Evolutionary conservation across 495 filamentous ascomycete species (phyloP), one percentile per base, ranked within the genome.

Genomic region (Trichoderma virens): DNA sequence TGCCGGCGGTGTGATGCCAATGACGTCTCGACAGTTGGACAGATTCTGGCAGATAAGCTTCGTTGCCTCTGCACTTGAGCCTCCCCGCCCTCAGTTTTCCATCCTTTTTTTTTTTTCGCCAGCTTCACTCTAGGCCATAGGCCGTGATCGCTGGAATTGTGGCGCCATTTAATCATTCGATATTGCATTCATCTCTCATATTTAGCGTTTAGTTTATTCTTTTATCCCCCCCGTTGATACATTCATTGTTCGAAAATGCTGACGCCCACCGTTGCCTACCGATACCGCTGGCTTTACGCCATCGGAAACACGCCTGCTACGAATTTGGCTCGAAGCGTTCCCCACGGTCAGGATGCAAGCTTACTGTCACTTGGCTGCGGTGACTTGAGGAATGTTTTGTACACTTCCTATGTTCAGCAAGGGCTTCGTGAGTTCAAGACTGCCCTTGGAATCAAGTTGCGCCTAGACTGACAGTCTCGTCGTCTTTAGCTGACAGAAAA

Each of bases 351-450:
- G 47, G 66, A 76, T 39, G 80, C 78, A 27, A 67, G 76, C 28
- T 66, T 86, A n/a, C 73, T 87, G 1, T 68, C 80, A 2, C 74
- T 86, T 8, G 81, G 79, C 11, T 82, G 82, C 65, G 80, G 80
- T 0, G 83, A 85, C 71, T 76, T 75, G 6, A 75, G 82, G 13
- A 78, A 78, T 65, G 70, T 84, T 38, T 68, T 85, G 3, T 86
- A 77, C 64, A 84, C 83, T 0, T 63, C 71, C 16, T 77, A 76
- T 62, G 62, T 63, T 20, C 71, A 77, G 25, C 43, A 62, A 38
- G 67, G 67, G 5, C 30, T 62, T 30, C 60, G 71, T 71, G n/a
- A 61, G 66, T 63, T 54, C 18, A 5, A 7, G n/a, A 13, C n/a
- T 3, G 41, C 18, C 41, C 2, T 45, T 45, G 16, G 5, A 20